Base-by-base conservation (phyloP, 148 eudicot species). In the Nepenthes gracilis region DNA sequence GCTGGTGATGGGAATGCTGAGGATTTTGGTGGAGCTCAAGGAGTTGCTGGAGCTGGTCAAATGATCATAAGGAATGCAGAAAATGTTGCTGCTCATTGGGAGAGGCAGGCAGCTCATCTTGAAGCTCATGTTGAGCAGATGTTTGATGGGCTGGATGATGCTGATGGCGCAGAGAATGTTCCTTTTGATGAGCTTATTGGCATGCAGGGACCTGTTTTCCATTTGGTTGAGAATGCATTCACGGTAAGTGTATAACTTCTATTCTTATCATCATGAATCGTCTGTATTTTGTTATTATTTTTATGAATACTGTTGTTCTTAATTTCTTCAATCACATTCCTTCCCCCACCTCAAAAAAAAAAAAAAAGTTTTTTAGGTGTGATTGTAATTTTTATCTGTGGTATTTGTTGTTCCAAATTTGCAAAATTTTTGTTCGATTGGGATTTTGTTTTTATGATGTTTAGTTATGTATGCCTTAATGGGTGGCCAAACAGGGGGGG, bases 141-240 rank as follows among this genome's bases (percentile, higher is more conserved):
- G 86, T 93, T 93, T 81, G 98, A 93, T 67, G 98, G 98, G 54
- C 69, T 88, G 66, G 96, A 93, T 74, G 98, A 88, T 72, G 95
- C 96, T 55, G 98, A 93, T 74, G 96, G 96, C 55, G 98, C 98
- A 43, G 98, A 93, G 65, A 96, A 92, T 72, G 98, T 92, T 35
- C 98, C 98, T 47, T 93, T 93, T 79, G 96, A 93, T 72, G 98
- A 93, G 75, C 80, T 93, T 57, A 95, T 93, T 64, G 98, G 98
- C 65, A 93, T 93, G 98, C 98, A 93, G 77, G 98, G 98, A 6
- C 98, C 98, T 61, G 96, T 88, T 62, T 93, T 93, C 64, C 96
- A 93, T 79, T 70, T 88, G 77, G 88, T 93, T 65, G 95, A 88
- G 76, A 93, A 88, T 82, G 98, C 98, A 61, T 92, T 88, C 59